Evolutionary conservation across 202 grass and related monocot species (phyloP).

Genomic region (Schoenoplectus tabernaemontani): DNA sequence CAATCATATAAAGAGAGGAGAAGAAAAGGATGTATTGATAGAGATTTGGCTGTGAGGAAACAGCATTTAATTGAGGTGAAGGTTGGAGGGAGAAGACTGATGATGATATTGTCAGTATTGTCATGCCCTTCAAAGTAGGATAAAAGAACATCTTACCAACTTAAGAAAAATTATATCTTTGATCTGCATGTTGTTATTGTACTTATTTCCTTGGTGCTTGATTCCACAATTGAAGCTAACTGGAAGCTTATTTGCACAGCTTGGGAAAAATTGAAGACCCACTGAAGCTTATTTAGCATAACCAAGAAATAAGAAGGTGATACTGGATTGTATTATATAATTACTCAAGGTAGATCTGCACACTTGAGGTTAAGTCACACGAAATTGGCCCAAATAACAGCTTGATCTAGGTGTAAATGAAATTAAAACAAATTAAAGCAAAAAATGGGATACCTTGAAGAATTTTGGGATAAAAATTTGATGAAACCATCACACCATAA

Average conservation of each 20-base stretch:
- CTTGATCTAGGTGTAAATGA: neutral
- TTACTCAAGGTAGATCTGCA: neutral
- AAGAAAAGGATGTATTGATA: conserved; percentile 29
- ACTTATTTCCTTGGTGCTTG: neutral
- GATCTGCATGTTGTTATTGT: neutral
- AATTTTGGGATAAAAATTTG: neutral
- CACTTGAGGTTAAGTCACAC: neutral
- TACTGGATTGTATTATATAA: neutral
- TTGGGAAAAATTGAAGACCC: neutral
- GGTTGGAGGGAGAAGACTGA: conserved; percentile 26
- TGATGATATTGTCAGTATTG: conserved; percentile 42
- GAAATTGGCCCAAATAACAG: neutral
- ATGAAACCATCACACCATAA: neutral
- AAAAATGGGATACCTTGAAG: neutral
- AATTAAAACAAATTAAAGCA: neutral
- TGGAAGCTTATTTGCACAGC: neutral
- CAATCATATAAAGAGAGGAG: conserved; percentile 51
- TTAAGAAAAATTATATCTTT: neutral
- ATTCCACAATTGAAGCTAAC: neutral
- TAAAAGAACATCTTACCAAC: neutral
- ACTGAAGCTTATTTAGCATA: neutral
- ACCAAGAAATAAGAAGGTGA: neutral
- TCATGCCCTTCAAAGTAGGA: conserved; percentile 39
- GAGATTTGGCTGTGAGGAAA: conserved; percentile 14
- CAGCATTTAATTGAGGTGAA: conserved; percentile 7